Evolutionary conservation across 176 grass and related monocot species (phyloP).

Genomic region (Avena eriantha): DNA sequence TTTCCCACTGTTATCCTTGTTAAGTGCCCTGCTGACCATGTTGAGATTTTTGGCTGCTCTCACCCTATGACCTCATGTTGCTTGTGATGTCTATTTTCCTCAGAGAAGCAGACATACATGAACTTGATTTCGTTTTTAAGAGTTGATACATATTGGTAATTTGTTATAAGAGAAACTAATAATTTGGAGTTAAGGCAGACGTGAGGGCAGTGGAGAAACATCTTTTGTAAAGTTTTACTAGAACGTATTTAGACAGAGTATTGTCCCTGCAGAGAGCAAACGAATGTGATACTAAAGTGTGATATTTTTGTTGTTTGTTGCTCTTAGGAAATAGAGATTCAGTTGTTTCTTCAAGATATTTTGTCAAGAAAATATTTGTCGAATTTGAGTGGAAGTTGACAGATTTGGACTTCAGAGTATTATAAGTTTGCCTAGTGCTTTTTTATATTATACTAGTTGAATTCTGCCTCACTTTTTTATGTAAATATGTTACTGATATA

Average conservation of each 20-base stretch:
- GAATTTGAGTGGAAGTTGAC: constrained; percentile 12
- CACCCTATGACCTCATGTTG: neutral
- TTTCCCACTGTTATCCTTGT: neutral
- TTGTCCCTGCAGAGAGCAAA: neutral
- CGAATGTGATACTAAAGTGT: neutral
- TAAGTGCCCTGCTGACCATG: constrained; percentile 2
- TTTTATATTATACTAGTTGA: neutral
- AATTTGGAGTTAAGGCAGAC: neutral
- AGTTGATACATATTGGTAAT: neutral
- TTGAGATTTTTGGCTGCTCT: constrained; percentile 13
- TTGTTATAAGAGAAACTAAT: constrained; percentile 21
- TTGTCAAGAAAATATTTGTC: neutral
- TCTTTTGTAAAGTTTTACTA: neutral
- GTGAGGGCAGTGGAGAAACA: neutral
- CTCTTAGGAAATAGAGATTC: neutral
- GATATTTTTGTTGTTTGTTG: neutral
- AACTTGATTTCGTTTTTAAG: neutral
- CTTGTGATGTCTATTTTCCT: neutral
- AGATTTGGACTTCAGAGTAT: neutral
- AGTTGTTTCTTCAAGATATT: constrained; percentile 13
- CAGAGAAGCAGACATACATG: neutral
- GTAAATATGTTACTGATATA: constrained; percentile 22
- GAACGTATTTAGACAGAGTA: neutral
- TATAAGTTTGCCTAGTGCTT: constrained; percentile 11
- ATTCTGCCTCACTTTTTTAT: constrained; percentile 7